Conservation (phyloP, 2,329 filamentous ascomycete genomes). For the Trichoderma endophyticum region DNA sequence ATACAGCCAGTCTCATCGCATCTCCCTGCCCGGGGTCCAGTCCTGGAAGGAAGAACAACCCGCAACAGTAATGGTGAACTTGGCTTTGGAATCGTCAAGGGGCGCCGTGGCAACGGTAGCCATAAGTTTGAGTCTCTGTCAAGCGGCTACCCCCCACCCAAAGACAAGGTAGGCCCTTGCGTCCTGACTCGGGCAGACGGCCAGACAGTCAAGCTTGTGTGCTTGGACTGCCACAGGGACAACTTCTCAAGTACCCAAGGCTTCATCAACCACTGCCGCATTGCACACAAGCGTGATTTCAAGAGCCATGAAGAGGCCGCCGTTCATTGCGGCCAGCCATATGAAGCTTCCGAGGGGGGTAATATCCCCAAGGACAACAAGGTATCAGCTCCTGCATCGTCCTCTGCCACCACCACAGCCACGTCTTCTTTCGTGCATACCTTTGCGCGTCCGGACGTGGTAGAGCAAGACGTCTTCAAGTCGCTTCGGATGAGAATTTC, state of each 20-base stretch:
- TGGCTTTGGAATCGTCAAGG: slow-evolving; percentile 40
- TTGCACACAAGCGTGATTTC: slow-evolving; percentile 88
- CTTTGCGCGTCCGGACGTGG: slow-evolving; percentile 43
- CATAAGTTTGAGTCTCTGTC: slow-evolving; percentile 65
- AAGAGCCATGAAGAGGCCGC: slow-evolving; percentile 96
- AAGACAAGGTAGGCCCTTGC: slow-evolving; percentile 79
- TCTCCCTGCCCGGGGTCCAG: slow-evolving; percentile 42
- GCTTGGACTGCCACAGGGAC: slow-evolving; percentile 80
- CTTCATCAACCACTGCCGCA: slow-evolving; percentile 99
- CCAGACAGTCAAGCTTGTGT: slow-evolving; percentile 84
- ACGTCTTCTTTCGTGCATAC: slow-evolving; percentile 31
- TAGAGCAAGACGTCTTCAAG: slow-evolving; percentile 50
- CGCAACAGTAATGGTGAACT: slow-evolving; percentile 62
- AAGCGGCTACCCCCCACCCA: slow-evolving; percentile 67
- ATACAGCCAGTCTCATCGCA: slow-evolving; percentile 47
- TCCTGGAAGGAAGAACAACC: slow-evolving; percentile 70
- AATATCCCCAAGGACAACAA: slow-evolving; percentile 28
- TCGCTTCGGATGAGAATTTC: slow-evolving; percentile 52
- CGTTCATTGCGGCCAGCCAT: slow-evolving; percentile 76
- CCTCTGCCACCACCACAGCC: not conserved
- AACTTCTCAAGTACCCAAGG: slow-evolving; percentile 96
- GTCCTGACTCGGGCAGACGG: slow-evolving; percentile 83
- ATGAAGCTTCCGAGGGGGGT: slow-evolving; percentile 49
- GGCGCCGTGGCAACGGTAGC: slow-evolving; percentile 50
- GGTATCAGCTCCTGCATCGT: slow-evolving; percentile 18